Percentiles rank a stretch among this genome's conserved stretches.
These are phyloP conservation scores for Ophiostoma sp. DNA, from an alignment of 2,329 filamentous ascomycete genomes.

Conservation along the genomic window DNA sequence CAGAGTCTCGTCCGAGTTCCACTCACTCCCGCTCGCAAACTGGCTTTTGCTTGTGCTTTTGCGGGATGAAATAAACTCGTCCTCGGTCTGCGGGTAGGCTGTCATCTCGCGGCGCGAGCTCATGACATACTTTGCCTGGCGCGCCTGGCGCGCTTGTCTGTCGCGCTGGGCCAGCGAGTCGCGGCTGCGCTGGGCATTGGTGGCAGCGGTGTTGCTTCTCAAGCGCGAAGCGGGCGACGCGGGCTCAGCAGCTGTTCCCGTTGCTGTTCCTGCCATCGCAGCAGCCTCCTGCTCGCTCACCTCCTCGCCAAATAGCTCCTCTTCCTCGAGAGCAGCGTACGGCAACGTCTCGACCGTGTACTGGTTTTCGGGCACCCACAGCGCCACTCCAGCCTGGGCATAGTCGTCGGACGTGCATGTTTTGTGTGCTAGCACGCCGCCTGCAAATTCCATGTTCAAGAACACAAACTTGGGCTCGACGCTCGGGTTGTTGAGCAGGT, in stretches of 20 bases:
- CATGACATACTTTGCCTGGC: slow-evolving; percentile 30
- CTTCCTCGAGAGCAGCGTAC: slow-evolving; percentile 35
- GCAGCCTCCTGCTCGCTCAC: not conserved
- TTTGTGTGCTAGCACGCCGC: slow-evolving; percentile 9
- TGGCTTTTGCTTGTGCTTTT: too few relatives aligned
- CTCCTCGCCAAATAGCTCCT: slow-evolving; percentile 13
- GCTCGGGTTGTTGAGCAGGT: slow-evolving; percentile 34
- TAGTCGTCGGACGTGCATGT: slow-evolving; percentile 25
- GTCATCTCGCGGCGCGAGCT: slow-evolving; percentile 33
- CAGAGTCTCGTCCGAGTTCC: slow-evolving; percentile 43
- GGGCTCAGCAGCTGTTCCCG: not conserved
- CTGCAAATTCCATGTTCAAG: slow-evolving; percentile 34
- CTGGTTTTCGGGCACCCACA: slow-evolving; percentile 39
- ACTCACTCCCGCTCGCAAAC: slow-evolving; percentile 31
- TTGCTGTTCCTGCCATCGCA: not conserved
- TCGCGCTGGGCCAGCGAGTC: slow-evolving; percentile 5
- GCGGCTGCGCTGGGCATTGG: not conserved
- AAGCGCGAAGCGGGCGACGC: not conserved
- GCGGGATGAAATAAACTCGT: slow-evolving; percentile 33
- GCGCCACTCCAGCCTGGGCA: slow-evolving; percentile 23
- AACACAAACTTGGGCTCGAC: slow-evolving; percentile 38
- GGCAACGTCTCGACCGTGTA: slow-evolving; percentile 41
- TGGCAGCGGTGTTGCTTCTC: not conserved
- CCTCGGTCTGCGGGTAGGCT: slow-evolving; percentile 33
- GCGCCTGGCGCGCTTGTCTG: slow-evolving; percentile 18